Percentiles rank a stretch among this genome's conserved stretches.
These are phyloP conservation scores for Metschnikowia proteae DNA, from an alignment of 805 yeast species.

Conservation along the genomic window DNA sequence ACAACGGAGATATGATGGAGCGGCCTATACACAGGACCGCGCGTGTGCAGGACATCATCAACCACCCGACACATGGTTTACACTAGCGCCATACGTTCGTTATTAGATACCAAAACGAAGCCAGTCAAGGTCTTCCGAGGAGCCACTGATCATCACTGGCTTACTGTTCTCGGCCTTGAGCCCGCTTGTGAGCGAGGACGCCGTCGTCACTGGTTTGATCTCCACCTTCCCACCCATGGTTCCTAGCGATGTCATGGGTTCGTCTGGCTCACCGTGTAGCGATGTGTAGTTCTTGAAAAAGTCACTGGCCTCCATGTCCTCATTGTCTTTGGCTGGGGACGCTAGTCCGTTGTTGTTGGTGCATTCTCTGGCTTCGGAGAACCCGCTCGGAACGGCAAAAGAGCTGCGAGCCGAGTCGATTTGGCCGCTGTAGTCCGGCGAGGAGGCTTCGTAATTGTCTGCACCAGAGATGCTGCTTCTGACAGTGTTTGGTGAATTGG, in stretches of 20 bases:
- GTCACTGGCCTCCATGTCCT: conserved; percentile 19
- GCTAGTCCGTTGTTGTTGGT: conserved; percentile 6
- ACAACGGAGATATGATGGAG: not conserved
- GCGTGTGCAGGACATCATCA: not conserved
- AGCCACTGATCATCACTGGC: conserved; percentile 2
- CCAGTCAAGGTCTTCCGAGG: conserved; percentile 26
- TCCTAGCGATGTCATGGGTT: conserved; percentile 12
- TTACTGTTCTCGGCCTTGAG: conserved; percentile 10
- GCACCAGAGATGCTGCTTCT: conserved; percentile 10
- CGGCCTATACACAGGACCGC: not conserved
- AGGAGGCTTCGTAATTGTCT: conserved; percentile 10
- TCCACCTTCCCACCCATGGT: conserved; percentile 14
- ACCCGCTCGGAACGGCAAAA: conserved; percentile 14
- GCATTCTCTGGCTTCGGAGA: conserved; percentile 3
- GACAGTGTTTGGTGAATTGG: conserved; percentile 4
- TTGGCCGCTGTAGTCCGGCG: conserved; percentile 13
- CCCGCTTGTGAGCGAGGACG: conserved; percentile 18
- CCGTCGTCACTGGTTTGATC: conserved; percentile 15
- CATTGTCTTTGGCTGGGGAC: conserved; percentile 14
- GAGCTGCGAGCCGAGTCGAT: conserved; percentile 7
- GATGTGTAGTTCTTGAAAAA: conserved; percentile 24
- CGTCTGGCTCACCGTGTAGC: conserved; percentile 19
- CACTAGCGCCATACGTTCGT: not conserved
- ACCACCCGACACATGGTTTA: too few relatives aligned
- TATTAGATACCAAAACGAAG: conserved; percentile 27